Base-by-base conservation (phyloP, 2,329 filamentous ascomycete species). In the Teratosphaeria zuluensis region DNA sequence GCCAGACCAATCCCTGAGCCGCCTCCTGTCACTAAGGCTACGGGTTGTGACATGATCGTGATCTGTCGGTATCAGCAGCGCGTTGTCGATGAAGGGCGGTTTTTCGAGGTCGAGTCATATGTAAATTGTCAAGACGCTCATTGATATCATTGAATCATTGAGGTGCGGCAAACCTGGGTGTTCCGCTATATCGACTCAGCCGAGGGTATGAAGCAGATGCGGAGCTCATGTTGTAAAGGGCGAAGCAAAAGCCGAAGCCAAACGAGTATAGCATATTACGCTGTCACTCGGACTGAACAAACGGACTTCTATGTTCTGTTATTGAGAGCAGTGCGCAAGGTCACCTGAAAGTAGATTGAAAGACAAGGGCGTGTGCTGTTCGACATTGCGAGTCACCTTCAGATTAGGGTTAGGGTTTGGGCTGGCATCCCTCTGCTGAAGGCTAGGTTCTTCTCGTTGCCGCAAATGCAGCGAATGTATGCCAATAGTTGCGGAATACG, bases 1-100 rank as follows among this genome's bases (percentile, higher is more conserved):
- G 64, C 64, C 16, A 65, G 58, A n/a, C 63, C 64, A 33, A 66
- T 66, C 11, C 64, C 64, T 14, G 56, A 60, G 38, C 61, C 63
- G n/a, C 42, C 63, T 8, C 63, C 64, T 28, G 64, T 66, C 42
- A 66, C 58, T 46, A 66, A 53, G 28, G 64, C 64, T 8, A 64
- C 57, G 12, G 64, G 64, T 21, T 57, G 54, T 21, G 56, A 54
- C 63, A 64, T 64, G 2, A 2, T 7, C 7, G 33, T 35, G 14
- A 35, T 11, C 8, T 9, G 8, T 14, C 14, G 14, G 9, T 14
- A 2, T 48, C 19, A 48, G 42, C 19, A 48, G 9, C 21, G n/a
- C 19, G 16, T 48, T 11, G 42, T 21, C 16, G 42, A 11, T 21
- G 6, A 21, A 48, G 42, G n/a, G 16, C 19, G n/a, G 6, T 14